Base-by-base conservation (phyloP, 352 stramenopile species). In the Phytophthora pisi region DNA sequence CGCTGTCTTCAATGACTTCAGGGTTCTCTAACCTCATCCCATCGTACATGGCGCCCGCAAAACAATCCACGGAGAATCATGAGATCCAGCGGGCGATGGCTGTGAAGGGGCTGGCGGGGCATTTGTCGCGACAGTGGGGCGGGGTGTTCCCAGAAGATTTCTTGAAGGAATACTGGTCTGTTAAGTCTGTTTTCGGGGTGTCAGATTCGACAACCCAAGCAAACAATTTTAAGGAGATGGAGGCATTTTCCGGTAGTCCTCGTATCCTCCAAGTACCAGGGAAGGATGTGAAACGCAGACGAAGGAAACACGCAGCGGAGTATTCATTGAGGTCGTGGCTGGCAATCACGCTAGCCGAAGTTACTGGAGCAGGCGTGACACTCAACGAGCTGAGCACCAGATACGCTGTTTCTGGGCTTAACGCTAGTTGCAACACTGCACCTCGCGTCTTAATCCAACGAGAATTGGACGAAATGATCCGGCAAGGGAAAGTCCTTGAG, bases 21-120 rank as follows among this genome's bases (percentile, higher is more conserved):
- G 70, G 63, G 4, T 68, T 81, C 13, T 84, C 70, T 5, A 62
- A 60, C 2, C 74, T 91, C 40, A 13, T 79, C 7, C 80, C 82
- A 7, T 71, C 77, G 10, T 90, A 80, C 42, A 57, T 74, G 2
- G 59, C 59, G 34, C 72, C 77, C 24, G 47, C 56, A 10, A 72
- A 72, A 18, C 53, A 57, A 11, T 47, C 45, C 24, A 15, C 20
- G 4, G 49, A 62, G 13, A 51, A 36, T n/a, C 45, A 40, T 1
- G 70, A 85, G 18, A 68, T 71, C 11, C 61, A 86, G 31, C 70
- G 69, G 2, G 70, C 64, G 8, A 59, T 83, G 26, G 68, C 81
- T 26, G 75, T 92, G n/a, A 92, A 91, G 61, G 86, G 86, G n/a
- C 64, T 91, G 40, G 71, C 80, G 0, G 86, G 83, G 38, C 86